Percentiles rank a stretch among this genome's conserved stretches.
These are phyloP conservation scores for Suillus americanus DNA, from an alignment of 768 basidiomycete species.

Conservation along the genomic window DNA sequence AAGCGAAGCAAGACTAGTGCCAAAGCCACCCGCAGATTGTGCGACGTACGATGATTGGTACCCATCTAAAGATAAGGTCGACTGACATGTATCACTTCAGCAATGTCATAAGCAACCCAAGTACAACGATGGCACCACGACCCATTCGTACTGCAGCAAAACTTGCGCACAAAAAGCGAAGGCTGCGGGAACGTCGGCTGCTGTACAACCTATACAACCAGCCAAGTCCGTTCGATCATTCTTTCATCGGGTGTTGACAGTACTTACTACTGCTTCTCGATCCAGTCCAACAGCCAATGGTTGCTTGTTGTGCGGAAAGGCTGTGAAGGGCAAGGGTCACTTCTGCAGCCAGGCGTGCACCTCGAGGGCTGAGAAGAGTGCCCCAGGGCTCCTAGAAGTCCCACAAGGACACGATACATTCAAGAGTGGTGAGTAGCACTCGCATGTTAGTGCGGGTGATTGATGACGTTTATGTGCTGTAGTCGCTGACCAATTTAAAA, in stretches of 20 bases:
- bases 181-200: conserved; percentile 20
- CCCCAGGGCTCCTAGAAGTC: conserved; percentile 59
- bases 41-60: conserved; percentile 42
- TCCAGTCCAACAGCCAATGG: conserved; percentile 38
- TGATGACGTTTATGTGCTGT: conserved; percentile 5
- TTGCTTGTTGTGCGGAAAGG: conserved; percentile 63
- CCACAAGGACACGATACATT: conserved; percentile 61
- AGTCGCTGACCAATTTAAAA: conserved; percentile 68
- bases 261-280: conserved; percentile 32
- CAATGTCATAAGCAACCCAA: conserved; percentile 62
- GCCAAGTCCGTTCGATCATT: conserved; percentile 30
- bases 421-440: conserved; percentile 51
- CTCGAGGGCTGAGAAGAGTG: conserved; percentile 52
- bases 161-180: conserved; percentile 54
- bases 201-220: conserved; percentile 16
- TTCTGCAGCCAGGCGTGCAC: conserved; percentile 61
- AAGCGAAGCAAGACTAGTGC: conserved; percentile 24
- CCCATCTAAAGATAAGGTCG: background rate
- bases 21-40: conserved; percentile 38
- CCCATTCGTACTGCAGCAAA: conserved; percentile 64
- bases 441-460: background rate
- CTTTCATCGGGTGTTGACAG: conserved; percentile 24
- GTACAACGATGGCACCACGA: conserved; percentile 54
- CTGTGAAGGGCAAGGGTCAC: conserved; percentile 55
- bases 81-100: conserved; percentile 31